These are phyloP conservation scores for Passalora sequoiae DNA, from an alignment of 2,329 filamentous ascomycete species.

Conservation along the genomic window DNA sequence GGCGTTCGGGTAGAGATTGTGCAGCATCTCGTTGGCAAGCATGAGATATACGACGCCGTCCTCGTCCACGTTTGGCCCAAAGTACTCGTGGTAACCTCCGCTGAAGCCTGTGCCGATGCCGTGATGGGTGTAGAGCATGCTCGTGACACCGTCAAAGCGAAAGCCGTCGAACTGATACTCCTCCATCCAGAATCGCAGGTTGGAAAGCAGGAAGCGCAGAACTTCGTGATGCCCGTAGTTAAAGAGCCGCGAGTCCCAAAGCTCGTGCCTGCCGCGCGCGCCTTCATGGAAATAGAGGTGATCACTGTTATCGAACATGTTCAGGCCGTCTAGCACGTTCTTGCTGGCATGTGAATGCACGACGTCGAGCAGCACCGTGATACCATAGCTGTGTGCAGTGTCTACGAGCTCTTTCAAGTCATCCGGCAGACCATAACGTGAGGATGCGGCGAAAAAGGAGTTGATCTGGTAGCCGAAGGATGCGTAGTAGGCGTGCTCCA, in stretches of 20 bases:
- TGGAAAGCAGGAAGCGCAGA: constrained; percentile 89
- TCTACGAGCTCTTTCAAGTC: constrained; percentile 96
- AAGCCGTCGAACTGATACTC: constrained; percentile 96
- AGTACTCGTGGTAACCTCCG: constrained; percentile 97
- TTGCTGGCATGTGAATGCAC: constrained; percentile 98
- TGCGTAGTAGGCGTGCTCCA: constrained; percentile 99
- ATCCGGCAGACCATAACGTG: constrained; percentile 86
- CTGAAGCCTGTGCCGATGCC: constrained; percentile 98
- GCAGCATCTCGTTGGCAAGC: constrained; percentile 93
- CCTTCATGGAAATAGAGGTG: constrained; percentile 95
- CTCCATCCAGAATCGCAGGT: constrained; percentile 98
- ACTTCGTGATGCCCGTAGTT: constrained; percentile 97
- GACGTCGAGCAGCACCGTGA: constrained; percentile 87
- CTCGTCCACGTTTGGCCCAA: constrained; percentile 80
- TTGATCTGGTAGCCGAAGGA: constrained; percentile 99
- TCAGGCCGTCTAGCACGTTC: constrained; percentile 90
- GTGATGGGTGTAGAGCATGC: constrained; percentile 94
- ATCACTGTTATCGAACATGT: constrained; percentile 92
- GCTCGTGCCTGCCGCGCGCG: constrained; percentile 74
- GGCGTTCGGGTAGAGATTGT: constrained; percentile 76
- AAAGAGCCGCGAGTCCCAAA: constrained; percentile 95
- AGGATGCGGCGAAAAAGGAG: constrained; percentile 96
- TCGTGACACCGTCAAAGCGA: constrained; percentile 95
- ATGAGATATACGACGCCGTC: constrained; percentile 93
- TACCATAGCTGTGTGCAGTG: constrained; percentile 83